Base-by-base conservation (phyloP, 306 rosid genomes). In the Rubus parviflorus region DNA sequence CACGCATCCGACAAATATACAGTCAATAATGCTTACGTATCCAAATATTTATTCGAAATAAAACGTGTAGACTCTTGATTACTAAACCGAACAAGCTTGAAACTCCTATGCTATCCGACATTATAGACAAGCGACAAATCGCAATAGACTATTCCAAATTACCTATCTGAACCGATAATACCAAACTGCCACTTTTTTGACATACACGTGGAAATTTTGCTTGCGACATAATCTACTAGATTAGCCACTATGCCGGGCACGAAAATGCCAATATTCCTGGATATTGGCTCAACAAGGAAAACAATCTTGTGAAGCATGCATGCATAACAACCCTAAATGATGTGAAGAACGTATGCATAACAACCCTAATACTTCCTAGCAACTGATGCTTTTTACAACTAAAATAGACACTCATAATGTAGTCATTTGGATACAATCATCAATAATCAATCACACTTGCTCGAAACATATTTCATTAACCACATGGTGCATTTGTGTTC, bases 241-340 rank as follows among this genome's bases (percentile, higher is more conserved):
- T 65, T 71, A 46, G 74, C 64, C 48, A 70, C 53, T 54, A 76
- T 62, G 58, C 13, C 80, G 45, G 3, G 48, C 79, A 53, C 40
- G 77, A 38, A 81, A 63, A 78, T 22, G 20, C 53, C 64, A 77
- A 72, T 35, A 48, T 54, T 76, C 53, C 47, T 67, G 73, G 43
- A 69, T 74, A 62, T 64, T 65, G 60, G 41, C 63, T 56, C 80
- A 6, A 77, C 65, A 68, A 68, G 80, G 38, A 43, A 80, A 57
- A 70, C 22, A 49, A 11, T 76, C 30, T 68, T 30, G 62, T 15
- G 48, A 70, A 15, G 46, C 69, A 71, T 66, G 48, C 77, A 68
- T 66, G 56, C 81, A 72, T 20, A 75, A 79, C 47, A 79, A 84
- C 83, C 80, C 80, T 38, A 35, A 49, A 11, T 76, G 20, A 52